These are phyloP conservation scores for Allium sativum DNA, from an alignment of 106 monocot species.

Conservation along the genomic window DNA sequence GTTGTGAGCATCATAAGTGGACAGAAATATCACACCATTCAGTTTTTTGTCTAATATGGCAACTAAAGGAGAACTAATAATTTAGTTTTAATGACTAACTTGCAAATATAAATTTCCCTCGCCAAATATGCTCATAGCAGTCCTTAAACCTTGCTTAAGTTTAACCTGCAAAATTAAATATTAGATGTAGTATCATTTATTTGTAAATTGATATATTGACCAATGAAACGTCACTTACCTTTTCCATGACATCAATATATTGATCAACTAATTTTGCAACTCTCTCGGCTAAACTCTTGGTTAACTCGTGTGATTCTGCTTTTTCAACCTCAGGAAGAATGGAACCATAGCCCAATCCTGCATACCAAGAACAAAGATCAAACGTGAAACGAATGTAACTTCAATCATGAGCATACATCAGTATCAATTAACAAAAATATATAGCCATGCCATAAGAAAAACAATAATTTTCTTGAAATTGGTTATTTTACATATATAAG, in stretches of 20 bases:
- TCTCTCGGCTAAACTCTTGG: constrained; percentile 49
- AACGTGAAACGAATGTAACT: too few species aligned
- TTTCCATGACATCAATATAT: constrained; percentile 96
- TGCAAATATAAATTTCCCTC: constrained; percentile 91
- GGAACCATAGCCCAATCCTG: constrained; percentile 85
- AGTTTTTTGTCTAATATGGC: too few species aligned
- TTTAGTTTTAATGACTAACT: constrained; percentile 16
- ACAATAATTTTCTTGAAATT: too few species aligned
- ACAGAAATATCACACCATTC: background rate
- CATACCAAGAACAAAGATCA: background rate
- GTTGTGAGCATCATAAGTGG: background rate
- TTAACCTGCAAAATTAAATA: constrained; percentile 47
- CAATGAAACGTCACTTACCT: constrained; percentile 30
- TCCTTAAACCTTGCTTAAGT: constrained; percentile 82
- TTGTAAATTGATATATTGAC: too few species aligned
- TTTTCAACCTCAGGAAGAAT: constrained; percentile 64
- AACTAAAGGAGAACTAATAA: too few species aligned
- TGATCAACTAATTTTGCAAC: constrained; percentile 52
- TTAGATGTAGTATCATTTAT: background rate
- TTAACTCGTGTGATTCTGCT: constrained; percentile 60
- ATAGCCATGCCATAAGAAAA: too few species aligned
- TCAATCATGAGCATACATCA: too few species aligned
- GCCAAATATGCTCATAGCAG: constrained; percentile 87
- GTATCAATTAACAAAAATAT: too few species aligned
- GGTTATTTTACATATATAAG: too few species aligned